Conservation (phyloP, 108 stramenopile species). For the Schizochytrium sp. region DNA sequence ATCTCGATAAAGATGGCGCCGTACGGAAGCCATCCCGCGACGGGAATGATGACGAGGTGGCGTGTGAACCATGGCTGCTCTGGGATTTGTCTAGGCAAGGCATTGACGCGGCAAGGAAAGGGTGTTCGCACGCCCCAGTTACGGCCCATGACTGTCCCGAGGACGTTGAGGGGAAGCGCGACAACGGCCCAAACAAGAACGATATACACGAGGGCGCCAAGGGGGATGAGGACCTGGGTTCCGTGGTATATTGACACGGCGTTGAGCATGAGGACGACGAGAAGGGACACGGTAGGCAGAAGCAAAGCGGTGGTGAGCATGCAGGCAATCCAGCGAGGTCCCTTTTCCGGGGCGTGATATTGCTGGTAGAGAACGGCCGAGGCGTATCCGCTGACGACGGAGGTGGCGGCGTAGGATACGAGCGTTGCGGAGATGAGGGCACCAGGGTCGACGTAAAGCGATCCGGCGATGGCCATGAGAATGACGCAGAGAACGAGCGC, state of each 20-base stretch:
- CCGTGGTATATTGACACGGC: conserved; percentile 68
- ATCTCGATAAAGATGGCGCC: conserved; percentile 96
- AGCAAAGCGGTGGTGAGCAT: conserved; percentile 86
- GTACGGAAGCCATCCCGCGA: conserved; percentile 83
- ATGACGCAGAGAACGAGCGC: conserved; percentile 81
- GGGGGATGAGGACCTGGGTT: conserved; percentile 79
- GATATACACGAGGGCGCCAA: conserved; percentile 75
- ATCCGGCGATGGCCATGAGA: conserved; percentile 79
- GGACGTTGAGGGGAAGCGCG: conserved; percentile 78
- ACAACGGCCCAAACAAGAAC: conserved; percentile 85
- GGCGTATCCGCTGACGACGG: conserved; percentile 76
- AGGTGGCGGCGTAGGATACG: conserved; percentile 72
- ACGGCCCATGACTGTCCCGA: conserved; percentile 83
- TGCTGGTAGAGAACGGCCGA: conserved; percentile 81
- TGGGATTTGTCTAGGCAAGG: conserved; percentile 86
- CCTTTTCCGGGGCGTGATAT: conserved; percentile 46
- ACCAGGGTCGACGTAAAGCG: conserved; percentile 91
- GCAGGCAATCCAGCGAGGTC: conserved; percentile 20
- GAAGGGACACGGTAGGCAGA: conserved; percentile 65
- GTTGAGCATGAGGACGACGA: conserved; percentile 64
- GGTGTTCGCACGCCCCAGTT: conserved; percentile 56
- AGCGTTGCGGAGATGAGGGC: conserved; percentile 77
- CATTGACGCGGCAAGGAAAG: conserved; percentile 93
- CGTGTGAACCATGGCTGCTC: conserved; percentile 83
- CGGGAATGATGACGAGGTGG: conserved; percentile 69